Conservation (phyloP, 345 rosid genomes). For the Populus tremula region DNA sequence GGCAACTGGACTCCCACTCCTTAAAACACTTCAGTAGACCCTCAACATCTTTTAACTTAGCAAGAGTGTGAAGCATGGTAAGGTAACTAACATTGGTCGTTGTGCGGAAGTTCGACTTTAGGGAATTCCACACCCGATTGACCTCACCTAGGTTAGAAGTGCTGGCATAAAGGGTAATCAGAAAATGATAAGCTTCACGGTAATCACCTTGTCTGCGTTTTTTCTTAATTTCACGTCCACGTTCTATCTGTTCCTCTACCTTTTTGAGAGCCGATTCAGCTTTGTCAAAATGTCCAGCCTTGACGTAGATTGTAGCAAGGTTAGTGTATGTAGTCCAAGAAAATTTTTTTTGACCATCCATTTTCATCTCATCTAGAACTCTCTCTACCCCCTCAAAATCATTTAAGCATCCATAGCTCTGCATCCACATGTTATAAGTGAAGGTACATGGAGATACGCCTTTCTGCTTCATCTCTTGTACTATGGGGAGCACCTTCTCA, state of each 20-base stretch:
- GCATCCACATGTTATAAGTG: slow-evolving; percentile 54
- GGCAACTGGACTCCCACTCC: slow-evolving; percentile 66
- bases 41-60: slow-evolving; percentile 52
- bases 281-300: slow-evolving; percentile 57
- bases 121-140: slow-evolving; percentile 50
- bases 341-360: slow-evolving; percentile 24
- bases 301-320: slow-evolving; percentile 60
- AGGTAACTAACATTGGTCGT: slow-evolving; percentile 53
- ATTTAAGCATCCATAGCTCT: slow-evolving; percentile 45
- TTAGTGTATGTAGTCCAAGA: slow-evolving; percentile 54
- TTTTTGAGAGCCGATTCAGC: slow-evolving; percentile 60
- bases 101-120: slow-evolving; percentile 41
- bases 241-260: slow-evolving; percentile 50
- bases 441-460: slow-evolving; percentile 26
- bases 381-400: slow-evolving; percentile 53
- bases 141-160: slow-evolving; percentile 52
- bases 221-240: not conserved
- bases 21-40: slow-evolving; percentile 46
- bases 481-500: slow-evolving; percentile 48
- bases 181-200: slow-evolving; percentile 65
- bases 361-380: slow-evolving; percentile 44
- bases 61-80: slow-evolving; percentile 55
- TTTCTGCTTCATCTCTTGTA: slow-evolving; percentile 53
- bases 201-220: not conserved
- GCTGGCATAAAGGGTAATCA: slow-evolving; percentile 61